A percentile compares a stretch with the other conserved stretches of the same genome.
phyloP scores from a whole-genome alignment of 208 protist genomes.

The Trypanosomatidae sp. region DNA sequence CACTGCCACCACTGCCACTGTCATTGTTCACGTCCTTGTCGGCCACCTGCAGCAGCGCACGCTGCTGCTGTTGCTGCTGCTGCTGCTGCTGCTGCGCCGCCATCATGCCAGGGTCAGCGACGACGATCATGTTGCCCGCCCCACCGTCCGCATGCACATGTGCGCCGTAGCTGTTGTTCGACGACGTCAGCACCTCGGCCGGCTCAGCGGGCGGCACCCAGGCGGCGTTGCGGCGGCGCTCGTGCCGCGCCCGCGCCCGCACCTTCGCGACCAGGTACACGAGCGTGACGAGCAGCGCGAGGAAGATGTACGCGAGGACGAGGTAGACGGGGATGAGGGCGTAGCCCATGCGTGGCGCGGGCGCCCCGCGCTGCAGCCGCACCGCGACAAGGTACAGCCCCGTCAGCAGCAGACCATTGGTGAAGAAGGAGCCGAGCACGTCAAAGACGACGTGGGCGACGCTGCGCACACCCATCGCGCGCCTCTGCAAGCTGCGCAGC shows the following conservation, averaged over 20 bases:
- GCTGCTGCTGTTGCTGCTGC: too few relatives aligned
- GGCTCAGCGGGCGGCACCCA: slow-evolving; percentile 29
- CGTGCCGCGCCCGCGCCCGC: slow-evolving; percentile 10
- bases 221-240: slow-evolving; percentile 17
- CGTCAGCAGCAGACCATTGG: slow-evolving; percentile 59
- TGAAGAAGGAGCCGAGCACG: slow-evolving; percentile 70
- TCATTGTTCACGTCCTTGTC: too few relatives aligned
- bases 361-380: slow-evolving; percentile 38
- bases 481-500: slow-evolving; percentile 59
- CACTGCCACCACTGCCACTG: too few relatives aligned
- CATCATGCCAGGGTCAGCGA: too few relatives aligned
- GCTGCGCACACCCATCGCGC: slow-evolving; percentile 48
- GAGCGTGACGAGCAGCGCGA: slow-evolving; percentile 45
- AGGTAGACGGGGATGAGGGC: slow-evolving; percentile 74
- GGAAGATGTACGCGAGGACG: slow-evolving; percentile 47
- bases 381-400: slow-evolving; percentile 76
- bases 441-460: slow-evolving; percentile 58
- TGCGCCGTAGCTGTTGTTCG: neutral
- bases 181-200: neutral
- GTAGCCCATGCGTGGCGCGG: slow-evolving; percentile 13
- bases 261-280: slow-evolving; percentile 27
- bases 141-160: too few relatives aligned
- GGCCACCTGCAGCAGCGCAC: too few relatives aligned
- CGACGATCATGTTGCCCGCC: too few relatives aligned
- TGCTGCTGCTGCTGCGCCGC: too few relatives aligned